phyloP scores from a whole-genome alignment of 257 asterid species.

The Solanum rostratum region DNA sequence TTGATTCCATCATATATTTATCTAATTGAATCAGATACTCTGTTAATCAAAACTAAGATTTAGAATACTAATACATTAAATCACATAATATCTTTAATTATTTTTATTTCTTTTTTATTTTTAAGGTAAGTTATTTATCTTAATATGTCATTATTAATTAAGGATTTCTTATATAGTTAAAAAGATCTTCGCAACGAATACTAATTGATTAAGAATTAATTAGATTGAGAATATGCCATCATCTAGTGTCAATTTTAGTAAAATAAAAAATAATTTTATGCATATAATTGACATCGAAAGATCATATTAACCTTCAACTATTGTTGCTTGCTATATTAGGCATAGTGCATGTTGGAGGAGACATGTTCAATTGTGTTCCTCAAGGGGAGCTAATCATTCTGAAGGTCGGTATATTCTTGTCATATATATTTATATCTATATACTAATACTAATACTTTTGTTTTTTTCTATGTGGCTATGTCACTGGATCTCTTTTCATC shows the following conservation, averaged over 20 bases:
- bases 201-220: background rate
- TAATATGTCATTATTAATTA: no score
- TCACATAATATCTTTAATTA: no score
- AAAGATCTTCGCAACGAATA: background rate
- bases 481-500: background rate
- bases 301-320: background rate
- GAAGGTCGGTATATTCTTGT: background rate
- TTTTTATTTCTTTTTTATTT: no score
- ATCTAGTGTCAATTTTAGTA: no score
- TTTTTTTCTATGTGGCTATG: background rate
- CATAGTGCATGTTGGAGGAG: conserved; percentile 11
- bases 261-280: no score
- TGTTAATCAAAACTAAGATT: background rate
- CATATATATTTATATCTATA: background rate
- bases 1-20: no score
- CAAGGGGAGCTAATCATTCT: conserved; percentile 4
- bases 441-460: background rate
- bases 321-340: background rate
- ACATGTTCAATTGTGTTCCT: conserved; percentile 12
- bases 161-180: background rate
- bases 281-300: background rate
- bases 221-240: no score
- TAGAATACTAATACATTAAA: no score
- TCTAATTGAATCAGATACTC: no score
- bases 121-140: no score